Base-by-base conservation (phyloP, 2,329 filamentous ascomycete species). In the Raffaelea arxii region DNA sequence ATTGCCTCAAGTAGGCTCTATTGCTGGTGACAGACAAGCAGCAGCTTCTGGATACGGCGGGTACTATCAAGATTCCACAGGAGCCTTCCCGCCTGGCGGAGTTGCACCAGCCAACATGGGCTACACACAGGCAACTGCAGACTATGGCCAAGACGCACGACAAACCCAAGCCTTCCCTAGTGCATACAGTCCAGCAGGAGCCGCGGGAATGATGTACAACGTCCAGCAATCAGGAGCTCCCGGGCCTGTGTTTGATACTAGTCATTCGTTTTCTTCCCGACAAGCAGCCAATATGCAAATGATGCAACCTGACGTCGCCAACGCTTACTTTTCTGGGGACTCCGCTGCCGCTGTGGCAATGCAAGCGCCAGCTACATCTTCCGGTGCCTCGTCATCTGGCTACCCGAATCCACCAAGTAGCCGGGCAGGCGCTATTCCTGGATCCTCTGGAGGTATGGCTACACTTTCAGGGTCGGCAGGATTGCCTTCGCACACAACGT, bases 171-270 rank as follows among this genome's bases (percentile, higher is more conserved):
- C 63, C 54, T 81, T 78, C 57, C 64, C 68, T 59, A 69, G 68
- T 63, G 63, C 55, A 61, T 84, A 77, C 70, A 80, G 70, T 58
- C 65, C 80, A 1, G 68, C n/a, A n/a, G n/a, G n/a, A n/a, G n/a
- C 77, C 46, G 77, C 78, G 53, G 79, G 90, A 53, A 80, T 91
- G 69, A 82, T 92, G 75, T 94, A 94, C 71, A 82, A 81, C 67
- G 83, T 90, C 58, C 70, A 75, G 60, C 80, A 82, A 61, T 70
- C 79, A 58, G 70, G 69, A 51, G 67, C 72, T 53, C 77, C 78
- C 66, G 71, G 69, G 67, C 42, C 57, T 25, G 72, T 83, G 66
- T 94, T 94, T 69, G 85, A 91, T 65, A 70, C 79, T 60, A 78
- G 82, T 62, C 76, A 81, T 67, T 82, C 82, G 60, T 94, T 88